Base-by-base conservation (phyloP, 2,329 filamentous ascomycete genomes). In the Phoma herbarum region DNA sequence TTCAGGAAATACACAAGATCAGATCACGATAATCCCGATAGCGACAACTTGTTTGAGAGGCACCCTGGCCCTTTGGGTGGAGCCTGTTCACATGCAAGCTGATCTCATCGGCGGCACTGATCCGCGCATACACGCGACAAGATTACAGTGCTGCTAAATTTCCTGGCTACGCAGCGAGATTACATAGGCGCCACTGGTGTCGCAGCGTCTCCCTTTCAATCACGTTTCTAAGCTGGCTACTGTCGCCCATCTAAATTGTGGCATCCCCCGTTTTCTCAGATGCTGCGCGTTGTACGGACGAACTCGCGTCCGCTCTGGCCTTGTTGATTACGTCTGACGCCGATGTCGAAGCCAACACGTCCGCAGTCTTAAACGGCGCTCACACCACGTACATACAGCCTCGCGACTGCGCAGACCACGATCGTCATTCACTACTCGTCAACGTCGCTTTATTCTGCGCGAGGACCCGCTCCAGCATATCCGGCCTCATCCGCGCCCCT, bases 401-500 rank as follows among this genome's bases (percentile, higher is more conserved):
- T 59, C 59, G 57, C 52, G 55, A 52, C 55, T 41, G 33, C n/a
- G 29, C 50, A 23, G 46, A 41, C 45, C 11, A 47, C 26, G 44
- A 41, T 60, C 53, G 39, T 57, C 49, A 47, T 55, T 47, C 39
- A 25, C 59, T 73, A 46, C 64, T 74, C 31, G 63, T 62, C 8
- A 54, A 70, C 61, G 52, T 75, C 56, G 70, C 70, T 20, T 52
- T 65, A 43, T 63, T 73, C 33, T 72, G 67, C 57, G 60, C 66
- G n/a, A 60, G 52, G 28, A 64, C 72, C 52, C 66, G 62, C 52
- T 63, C 54, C 60, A 78, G 83, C 61, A 70, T 89, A 62, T 79
- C 83, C 65, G 88, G 88, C 64, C 81, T 83, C 67, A 80, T 89
- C 69, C 77, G 78, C 66, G 78, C 79, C 46, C 81, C 87, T 57